Evolutionary conservation across 345 rosid genomes (phyloP).

Genomic region (Durio zibethinus): DNA sequence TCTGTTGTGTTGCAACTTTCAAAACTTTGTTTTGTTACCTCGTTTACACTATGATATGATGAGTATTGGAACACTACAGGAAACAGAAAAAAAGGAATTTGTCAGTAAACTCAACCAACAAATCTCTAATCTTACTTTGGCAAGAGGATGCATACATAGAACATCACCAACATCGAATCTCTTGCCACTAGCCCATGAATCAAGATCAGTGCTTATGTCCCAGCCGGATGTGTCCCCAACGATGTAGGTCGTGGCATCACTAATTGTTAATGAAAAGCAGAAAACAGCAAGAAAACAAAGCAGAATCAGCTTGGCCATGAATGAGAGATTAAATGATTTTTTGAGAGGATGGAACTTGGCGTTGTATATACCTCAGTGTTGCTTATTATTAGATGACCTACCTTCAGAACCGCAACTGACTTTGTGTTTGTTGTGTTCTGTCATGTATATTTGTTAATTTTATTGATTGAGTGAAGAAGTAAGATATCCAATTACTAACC

Average conservation of each 20-base stretch:
- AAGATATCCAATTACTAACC: slow-evolving; percentile 14
- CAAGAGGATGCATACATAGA: too few relatives aligned
- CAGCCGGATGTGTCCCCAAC: slow-evolving; percentile 90
- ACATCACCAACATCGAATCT: slow-evolving; percentile 71
- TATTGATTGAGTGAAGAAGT: background rate
- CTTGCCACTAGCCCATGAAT: slow-evolving; percentile 64
- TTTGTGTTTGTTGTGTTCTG: background rate
- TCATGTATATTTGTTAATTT: background rate
- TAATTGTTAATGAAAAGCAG: slow-evolving; percentile 28
- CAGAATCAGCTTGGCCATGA: slow-evolving; percentile 40
- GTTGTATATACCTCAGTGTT: slow-evolving; percentile 14
- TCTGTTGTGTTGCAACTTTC: slow-evolving; percentile 56
- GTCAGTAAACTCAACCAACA: background rate
- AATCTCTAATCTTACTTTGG: background rate
- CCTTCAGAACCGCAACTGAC: slow-evolving; percentile 22
- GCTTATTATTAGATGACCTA: slow-evolving; percentile 42
- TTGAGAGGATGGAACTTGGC: background rate
- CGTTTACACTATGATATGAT: slow-evolving; percentile 52
- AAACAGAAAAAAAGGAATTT: background rate
- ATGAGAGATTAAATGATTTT: background rate
- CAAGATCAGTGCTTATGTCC: slow-evolving; percentile 83
- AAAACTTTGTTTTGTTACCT: slow-evolving; percentile 48
- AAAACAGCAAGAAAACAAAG: slow-evolving; percentile 25
- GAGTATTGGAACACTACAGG: slow-evolving; percentile 67
- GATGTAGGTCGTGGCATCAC: slow-evolving; percentile 53